A percentile compares a stretch with the other conserved stretches of the same genome.
Conservation (phyloP, 2,329 filamentous ascomycete species). For the Pseudohalonectria lignicola region DNA sequence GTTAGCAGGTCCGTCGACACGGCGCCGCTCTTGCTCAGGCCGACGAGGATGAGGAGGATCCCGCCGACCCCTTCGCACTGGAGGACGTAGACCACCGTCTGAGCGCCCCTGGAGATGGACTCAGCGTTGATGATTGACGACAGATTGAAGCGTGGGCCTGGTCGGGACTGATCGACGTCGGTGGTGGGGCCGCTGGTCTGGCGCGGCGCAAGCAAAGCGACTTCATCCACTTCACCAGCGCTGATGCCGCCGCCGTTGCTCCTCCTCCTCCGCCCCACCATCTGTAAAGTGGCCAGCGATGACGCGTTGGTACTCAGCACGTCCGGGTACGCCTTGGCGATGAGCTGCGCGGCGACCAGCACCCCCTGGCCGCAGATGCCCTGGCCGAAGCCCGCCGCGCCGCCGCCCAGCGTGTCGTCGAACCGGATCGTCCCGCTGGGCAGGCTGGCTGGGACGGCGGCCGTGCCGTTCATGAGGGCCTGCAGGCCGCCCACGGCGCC, state of each 20-base stretch:
- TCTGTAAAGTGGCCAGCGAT: not conserved
- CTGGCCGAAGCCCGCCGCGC: conserved; percentile 21
- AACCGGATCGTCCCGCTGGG: conserved; percentile 16
- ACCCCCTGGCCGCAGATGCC: conserved; percentile 22
- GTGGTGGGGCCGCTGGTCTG: not conserved
- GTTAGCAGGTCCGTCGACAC: not conserved
- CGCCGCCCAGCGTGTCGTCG: conserved; percentile 22
- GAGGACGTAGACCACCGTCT: conserved; percentile 17
- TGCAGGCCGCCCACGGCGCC: conserved; percentile 19
- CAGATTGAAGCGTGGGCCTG: conserved; percentile 11
- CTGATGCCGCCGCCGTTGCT: not conserved
- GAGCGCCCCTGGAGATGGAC: conserved; percentile 16
- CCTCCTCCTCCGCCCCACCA: not conserved
- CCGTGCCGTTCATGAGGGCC: conserved; percentile 17
- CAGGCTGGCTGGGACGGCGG: conserved; percentile 9
- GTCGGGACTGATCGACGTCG: not conserved
- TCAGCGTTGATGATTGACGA: conserved; percentile 16
- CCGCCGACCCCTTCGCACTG: conserved; percentile 22
- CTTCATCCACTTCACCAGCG: no score
- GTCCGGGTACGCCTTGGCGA: conserved; percentile 10
- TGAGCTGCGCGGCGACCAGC: conserved; percentile 16
- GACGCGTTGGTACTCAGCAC: conserved; percentile 1
- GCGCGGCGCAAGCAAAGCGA: no score
- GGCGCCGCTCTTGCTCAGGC: conserved; percentile 10
- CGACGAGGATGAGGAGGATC: conserved; percentile 13